Evolutionary conservation across 768 basidiomycete genomes (phyloP).

Genomic region (Leucosporidium scottii): DNA sequence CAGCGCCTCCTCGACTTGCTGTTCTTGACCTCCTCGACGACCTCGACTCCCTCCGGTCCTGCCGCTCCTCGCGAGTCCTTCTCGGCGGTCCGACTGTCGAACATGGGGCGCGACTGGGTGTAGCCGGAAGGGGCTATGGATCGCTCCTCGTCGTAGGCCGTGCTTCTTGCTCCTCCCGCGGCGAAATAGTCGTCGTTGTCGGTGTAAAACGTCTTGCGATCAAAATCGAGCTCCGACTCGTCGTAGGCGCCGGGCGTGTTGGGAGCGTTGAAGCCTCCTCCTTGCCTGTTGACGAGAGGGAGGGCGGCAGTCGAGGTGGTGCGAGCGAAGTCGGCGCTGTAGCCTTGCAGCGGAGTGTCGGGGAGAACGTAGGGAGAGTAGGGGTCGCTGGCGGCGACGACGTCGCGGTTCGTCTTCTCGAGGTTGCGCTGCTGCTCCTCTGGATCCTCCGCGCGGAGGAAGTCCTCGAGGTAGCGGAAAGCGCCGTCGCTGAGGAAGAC

Average conservation of each 20-base stretch:
- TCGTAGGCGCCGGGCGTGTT: slow-evolving; percentile 58
- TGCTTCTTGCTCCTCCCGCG: neutral
- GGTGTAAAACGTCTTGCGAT: slow-evolving; percentile 20
- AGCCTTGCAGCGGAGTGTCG: slow-evolving; percentile 11
- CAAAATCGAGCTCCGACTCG: slow-evolving; percentile 63
- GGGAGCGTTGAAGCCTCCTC: slow-evolving; percentile 46
- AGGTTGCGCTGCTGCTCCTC: slow-evolving; percentile 80
- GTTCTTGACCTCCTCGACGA: slow-evolving; percentile 74
- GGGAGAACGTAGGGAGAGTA: slow-evolving; percentile 40
- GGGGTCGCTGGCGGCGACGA: slow-evolving; percentile 42
- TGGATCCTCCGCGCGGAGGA: slow-evolving; percentile 68
- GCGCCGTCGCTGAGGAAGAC: slow-evolving; percentile 79
- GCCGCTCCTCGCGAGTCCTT: slow-evolving; percentile 3
- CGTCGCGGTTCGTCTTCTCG: slow-evolving; percentile 59
- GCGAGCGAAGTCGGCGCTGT: slow-evolving; percentile 23
- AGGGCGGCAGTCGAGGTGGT: slow-evolving; percentile 59
- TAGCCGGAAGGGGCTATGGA: slow-evolving; percentile 24
- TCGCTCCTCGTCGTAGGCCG: slow-evolving; percentile 23
- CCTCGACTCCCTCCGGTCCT: slow-evolving; percentile 5
- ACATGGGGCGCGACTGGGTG: slow-evolving; percentile 20
- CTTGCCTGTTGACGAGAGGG: slow-evolving; percentile 74
- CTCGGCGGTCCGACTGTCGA: slow-evolving; percentile 23
- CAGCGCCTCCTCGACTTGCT: slow-evolving; percentile 71
- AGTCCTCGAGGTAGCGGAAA: slow-evolving; percentile 84
- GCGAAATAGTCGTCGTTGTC: slow-evolving; percentile 27